These are phyloP conservation scores for Colletotrichum incanum DNA, from an alignment of 2,329 filamentous ascomycete genomes.

Conservation along the genomic window DNA sequence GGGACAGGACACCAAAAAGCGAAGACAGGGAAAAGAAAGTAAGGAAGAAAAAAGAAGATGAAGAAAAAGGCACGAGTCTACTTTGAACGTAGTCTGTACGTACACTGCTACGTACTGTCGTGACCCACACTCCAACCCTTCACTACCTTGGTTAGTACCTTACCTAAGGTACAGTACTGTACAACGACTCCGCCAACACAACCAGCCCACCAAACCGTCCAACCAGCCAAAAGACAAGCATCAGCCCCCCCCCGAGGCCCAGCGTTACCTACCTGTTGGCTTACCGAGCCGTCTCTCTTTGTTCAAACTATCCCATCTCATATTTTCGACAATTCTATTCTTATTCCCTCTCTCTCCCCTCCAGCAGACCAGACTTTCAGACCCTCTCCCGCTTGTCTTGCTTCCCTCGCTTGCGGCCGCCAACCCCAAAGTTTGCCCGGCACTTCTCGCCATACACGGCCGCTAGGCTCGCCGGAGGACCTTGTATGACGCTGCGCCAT, in stretches of 20 bases:
- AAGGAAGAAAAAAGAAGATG: too few species aligned
- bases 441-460: slow-evolving; percentile 1
- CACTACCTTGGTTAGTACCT: neutral
- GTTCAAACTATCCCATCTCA: slow-evolving; percentile 27
- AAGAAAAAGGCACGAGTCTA: too few species aligned
- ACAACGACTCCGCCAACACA: slow-evolving; percentile 2
- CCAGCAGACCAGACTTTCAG: neutral
- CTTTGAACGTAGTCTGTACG: neutral
- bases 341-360: neutral
- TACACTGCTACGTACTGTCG: neutral
- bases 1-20: neutral
- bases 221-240: slow-evolving; percentile 18
- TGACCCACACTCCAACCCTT: neutral
- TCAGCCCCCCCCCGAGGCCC: slow-evolving; percentile 11
- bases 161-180: neutral
- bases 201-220: neutral
- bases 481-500: slow-evolving; percentile 39
- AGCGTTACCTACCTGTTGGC: slow-evolving; percentile 20
- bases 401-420: neutral
- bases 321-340: slow-evolving; percentile 18
- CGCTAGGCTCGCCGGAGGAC: neutral
- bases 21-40: neutral
- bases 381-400: neutral
- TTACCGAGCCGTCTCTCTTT: slow-evolving; percentile 19
- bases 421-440: neutral